phyloP scores from a whole-genome alignment of 2,329 filamentous ascomycete genomes.

The Cryphonectria japonica region DNA sequence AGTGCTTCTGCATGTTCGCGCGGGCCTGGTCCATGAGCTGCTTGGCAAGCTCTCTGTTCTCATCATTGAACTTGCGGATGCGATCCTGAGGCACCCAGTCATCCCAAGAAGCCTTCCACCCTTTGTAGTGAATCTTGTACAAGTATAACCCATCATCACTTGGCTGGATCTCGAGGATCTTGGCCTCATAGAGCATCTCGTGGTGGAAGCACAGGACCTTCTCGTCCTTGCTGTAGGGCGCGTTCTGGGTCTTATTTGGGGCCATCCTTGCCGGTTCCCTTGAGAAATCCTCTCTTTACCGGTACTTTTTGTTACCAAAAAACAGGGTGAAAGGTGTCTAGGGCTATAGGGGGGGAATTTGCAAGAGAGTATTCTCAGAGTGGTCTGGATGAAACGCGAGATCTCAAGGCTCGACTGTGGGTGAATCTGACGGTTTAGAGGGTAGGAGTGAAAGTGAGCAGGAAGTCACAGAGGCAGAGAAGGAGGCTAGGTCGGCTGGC shows the following conservation, averaged over 20 bases:
- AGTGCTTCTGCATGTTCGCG: constrained; percentile 54
- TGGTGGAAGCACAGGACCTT: constrained; percentile 96
- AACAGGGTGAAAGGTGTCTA: not conserved
- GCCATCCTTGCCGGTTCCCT: constrained; percentile 38
- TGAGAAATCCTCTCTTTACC: not conserved
- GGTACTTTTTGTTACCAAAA: not conserved
- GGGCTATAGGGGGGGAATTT: not conserved
- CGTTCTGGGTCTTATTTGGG: constrained; percentile 47
- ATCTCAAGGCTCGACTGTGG: not conserved
- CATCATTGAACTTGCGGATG: constrained; percentile 90
- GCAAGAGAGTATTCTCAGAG: not conserved
- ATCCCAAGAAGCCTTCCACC: constrained; percentile 99
- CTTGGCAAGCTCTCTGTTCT: constrained; percentile 87
- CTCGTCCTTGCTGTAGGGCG: constrained; percentile 76
- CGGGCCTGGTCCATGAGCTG: constrained; percentile 73
- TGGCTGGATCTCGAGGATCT: constrained; percentile 78
- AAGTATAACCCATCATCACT: constrained; percentile 75
- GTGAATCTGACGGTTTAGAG: not conserved
- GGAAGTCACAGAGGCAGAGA: not conserved
- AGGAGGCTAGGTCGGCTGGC: constrained; percentile 16
- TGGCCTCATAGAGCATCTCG: constrained; percentile 96
- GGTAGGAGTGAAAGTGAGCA: constrained; percentile 15
- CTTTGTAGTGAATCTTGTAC: constrained; percentile 97
- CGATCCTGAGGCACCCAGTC: constrained; percentile 96
- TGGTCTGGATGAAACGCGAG: not conserved